Evolutionary conservation across 257 asterid genomes (phyloP).

Genomic region (Nicotiana noctiflora): DNA sequence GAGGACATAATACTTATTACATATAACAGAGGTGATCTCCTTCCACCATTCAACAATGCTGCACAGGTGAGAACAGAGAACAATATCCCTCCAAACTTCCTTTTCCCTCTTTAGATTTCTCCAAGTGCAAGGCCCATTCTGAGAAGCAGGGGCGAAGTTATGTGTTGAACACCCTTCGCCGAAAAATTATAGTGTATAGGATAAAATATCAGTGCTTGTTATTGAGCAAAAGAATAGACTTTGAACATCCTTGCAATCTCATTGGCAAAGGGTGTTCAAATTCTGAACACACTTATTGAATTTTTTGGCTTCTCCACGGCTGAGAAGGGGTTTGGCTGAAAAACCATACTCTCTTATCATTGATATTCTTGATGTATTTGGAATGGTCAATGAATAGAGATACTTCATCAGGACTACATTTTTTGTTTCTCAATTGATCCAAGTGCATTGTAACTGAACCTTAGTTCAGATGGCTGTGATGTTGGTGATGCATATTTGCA

Average conservation of each 20-base stretch:
- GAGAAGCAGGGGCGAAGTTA: not conserved
- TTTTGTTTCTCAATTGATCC: not conserved
- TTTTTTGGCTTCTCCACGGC: no score
- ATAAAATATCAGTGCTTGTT: no score
- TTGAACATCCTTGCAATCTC: no score
- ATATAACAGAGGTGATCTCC: slow-evolving; percentile 78
- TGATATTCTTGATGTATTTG: slow-evolving; percentile 3
- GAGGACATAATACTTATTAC: slow-evolving; percentile 61
- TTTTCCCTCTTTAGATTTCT: not conserved
- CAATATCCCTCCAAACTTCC: not conserved
- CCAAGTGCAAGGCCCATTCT: not conserved
- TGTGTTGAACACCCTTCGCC: no score
- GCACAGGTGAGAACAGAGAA: slow-evolving; percentile 61
- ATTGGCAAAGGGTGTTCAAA: no score
- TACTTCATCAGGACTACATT: not conserved
- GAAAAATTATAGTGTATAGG: no score
- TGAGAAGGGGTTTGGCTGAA: not conserved
- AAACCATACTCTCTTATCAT: not conserved
- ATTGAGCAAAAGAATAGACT: no score
- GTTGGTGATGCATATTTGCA: not conserved
- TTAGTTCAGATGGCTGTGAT: not conserved
- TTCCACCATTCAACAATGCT: slow-evolving; percentile 91
- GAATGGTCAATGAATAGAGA: not conserved
- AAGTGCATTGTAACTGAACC: not conserved
- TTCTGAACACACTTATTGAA: no score